Base-by-base conservation (phyloP, 441 rosid species). In the Bocquillonia castaneifolia region DNA sequence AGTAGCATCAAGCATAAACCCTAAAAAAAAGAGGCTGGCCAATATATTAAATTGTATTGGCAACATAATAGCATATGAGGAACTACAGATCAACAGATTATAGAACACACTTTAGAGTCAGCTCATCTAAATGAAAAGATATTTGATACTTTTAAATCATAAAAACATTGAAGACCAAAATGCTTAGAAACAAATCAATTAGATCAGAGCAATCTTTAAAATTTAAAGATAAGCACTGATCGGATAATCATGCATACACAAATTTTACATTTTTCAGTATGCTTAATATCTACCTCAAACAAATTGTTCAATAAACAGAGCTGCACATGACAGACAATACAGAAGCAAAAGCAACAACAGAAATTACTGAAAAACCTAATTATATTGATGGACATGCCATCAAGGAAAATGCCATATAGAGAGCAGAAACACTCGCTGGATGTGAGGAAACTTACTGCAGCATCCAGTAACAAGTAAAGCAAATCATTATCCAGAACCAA, bases 371-470 rank as follows among this genome's bases (percentile, higher is more conserved):
- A 50, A 23, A 4, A 15, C 62, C 57, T 51, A 26, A 18, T 9
- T 48, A 18, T 7, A 59, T 3, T 17, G 1, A 26, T n/a, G 6
- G 0, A 29, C 0, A 50, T 2, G 44, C 34, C 26, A 67, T 54
- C 36, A 25, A 60, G 22, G 61, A 32, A 58, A 63, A 64, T 67
- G 18, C 39, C 45, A 65, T 36, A 37, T 18, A 72, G 74, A 60
- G 66, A 81, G 69, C 63, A 63, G 26, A 40, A 65, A 74, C 64
- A 74, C 63, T 69, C 76, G 51, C 57, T 65, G 65, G 73, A 61
- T 66, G 63, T 28, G 51, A 74, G 74, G 75, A 70, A 83, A 89
- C 99, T 92, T 93, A 96, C 99, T 31, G 91, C 89, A 78, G 96
- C 89, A 79, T 87, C 92, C 78, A 63, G 84, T 61, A 89, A 79